phyloP scores from a whole-genome alignment of 2,329 filamentous ascomycete genomes.

The Alternaria arbusti region DNA sequence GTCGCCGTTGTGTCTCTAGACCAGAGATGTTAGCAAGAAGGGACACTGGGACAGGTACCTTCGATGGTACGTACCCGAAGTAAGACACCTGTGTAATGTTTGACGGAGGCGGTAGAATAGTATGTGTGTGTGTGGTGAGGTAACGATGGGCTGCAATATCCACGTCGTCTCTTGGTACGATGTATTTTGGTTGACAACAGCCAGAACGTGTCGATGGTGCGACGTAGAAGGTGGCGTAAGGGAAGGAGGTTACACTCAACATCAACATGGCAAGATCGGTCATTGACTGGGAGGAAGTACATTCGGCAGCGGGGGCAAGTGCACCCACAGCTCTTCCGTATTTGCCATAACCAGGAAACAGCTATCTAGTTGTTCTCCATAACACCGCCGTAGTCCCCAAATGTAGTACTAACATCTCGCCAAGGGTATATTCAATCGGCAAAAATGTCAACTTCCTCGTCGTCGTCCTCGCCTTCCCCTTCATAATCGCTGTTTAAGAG shows the following conservation, averaged over 20 bases:
- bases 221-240: not conserved
- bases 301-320: not conserved
- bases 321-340: not conserved
- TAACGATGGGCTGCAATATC: not conserved
- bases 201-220: not conserved
- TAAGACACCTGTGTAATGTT: not conserved
- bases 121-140: not conserved
- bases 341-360: not conserved
- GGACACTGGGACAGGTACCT: not conserved
- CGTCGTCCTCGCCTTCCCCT: not conserved
- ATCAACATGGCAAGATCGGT: not conserved
- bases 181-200: not conserved
- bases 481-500: not conserved
- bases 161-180: not conserved
- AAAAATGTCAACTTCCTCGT: not conserved
- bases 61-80: not conserved
- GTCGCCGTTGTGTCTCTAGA: not conserved
- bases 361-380: not conserved
- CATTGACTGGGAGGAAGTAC: not conserved
- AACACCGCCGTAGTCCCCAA: not conserved
- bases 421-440: not conserved
- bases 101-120: not conserved
- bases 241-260: not conserved
- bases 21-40: not conserved
- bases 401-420: not conserved